Evolutionary conservation across 352 stramenopile genomes (phyloP), one percentile per base, ranked within the genome.

Genomic region (Blastocystis sp.): DNA sequence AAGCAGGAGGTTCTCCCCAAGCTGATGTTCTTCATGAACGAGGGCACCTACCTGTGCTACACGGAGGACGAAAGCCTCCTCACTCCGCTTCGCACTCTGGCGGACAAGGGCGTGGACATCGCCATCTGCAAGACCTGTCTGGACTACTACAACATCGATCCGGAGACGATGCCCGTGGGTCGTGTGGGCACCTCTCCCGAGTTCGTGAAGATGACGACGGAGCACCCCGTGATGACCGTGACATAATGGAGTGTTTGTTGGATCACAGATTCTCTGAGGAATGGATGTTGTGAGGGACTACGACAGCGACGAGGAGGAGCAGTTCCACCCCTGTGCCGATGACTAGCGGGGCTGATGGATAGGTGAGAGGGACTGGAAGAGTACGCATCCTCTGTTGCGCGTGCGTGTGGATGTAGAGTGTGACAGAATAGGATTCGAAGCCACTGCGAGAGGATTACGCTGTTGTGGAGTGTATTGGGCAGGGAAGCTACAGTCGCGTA

Each of bases 181-280:
- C 74, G 76, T 87, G 76, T 76, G n/a, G 76, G 76, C 17, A 87
- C 76, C 45, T 69, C 76, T 87, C 60, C 76, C 17, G 76, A 87
- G 63, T 76, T 87, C 48, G 76, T 87, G 17, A 78, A 78, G 68
- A 24, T 78, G 42, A 78, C 68, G 2, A 78, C 68, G 9, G 68
- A 78, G 68, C 60, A 42, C 52, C 68, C 70, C 42, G 54, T 66
- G 2, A 81, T 81, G 70, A 81, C 70, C 7, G 70, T 81, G 38
- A 81, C 70, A 66, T 81, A 81, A 81, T 74, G n/a, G 24, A 4
- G 40, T 34, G 43, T 21, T 81, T 68, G 71, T 40, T 71, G 11
- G 43, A 48, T 2, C 6, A n/a, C 24, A 17, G 6, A 6, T 74
- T 74, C 21, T 79, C 61, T 79, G 40, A 42, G 57, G 14, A 60